Base-by-base conservation (phyloP, 2,329 filamentous ascomycete genomes). In the Macrophomina phaseolina region DNA sequence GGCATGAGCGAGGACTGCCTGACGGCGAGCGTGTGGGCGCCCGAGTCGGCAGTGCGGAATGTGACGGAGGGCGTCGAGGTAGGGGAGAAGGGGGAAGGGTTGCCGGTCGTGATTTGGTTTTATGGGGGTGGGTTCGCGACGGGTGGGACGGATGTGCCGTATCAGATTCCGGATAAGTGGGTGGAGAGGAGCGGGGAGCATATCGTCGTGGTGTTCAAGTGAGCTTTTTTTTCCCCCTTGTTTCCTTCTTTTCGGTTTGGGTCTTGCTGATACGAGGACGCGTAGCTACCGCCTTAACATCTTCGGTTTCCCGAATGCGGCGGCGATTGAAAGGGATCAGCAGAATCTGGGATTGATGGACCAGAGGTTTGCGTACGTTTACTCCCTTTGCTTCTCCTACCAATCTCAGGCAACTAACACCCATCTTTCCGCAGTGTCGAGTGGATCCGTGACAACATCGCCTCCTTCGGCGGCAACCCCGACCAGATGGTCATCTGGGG, bases 381-480 rank as follows among this genome's bases (percentile, higher is more conserved):
- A 16, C 6, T 9, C 34, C 30, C n/a, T n/a, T n/a, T 45, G 42
- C 11, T 45, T 45, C 42, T 46, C 14, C n/a, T 18, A 16, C 45
- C 45, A 16, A 6, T 9, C 53, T 28, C 8, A 40, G 18, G 9
- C 4, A 28, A 42, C 36, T 38, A 18, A 56, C 9, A 23, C 23
- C 14, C n/a, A 23, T n/a, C 11, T 45, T 45, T 23, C 18, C 9
- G 23, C 23, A 62, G 58, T 7, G 71, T 81, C 12, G 76, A 79
- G 28, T 81, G 79, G 79, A 71, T 80, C 8, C 78, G 77, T 67
- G 78, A 79, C 58, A 80, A 81, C 68, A 80, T 81, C 67, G 73
- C 70, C 64, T 80, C 78, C 40, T 83, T 83, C 64, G 81, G 81
- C 3, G 81, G 81, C 38, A 77, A 83, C 69, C 79, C 81, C 2